Evolutionary conservation across 306 rosid species (phyloP), one percentile per base, ranked within the genome.

Genomic region (Mucuna pruriens): DNA sequence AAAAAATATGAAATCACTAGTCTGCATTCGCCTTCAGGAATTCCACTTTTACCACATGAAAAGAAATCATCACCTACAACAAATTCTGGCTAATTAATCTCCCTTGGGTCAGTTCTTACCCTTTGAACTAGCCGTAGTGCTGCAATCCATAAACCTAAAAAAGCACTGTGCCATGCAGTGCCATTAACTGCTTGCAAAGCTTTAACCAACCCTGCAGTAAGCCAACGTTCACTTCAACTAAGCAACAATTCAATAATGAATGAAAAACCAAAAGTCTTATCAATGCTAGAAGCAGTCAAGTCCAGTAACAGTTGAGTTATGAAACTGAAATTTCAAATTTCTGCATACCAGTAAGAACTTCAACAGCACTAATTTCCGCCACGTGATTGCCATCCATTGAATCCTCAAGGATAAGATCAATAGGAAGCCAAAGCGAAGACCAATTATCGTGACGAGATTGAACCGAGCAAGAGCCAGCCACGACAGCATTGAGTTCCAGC

Each of bases 371-470:
- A 34, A 86, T 85, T 70, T 97, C 90, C 7, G 89, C 89, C 8
- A 93, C 97, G 78, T 93, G 92, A 86, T 93, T 90, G 19, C 94
- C 93, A 85, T 91, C 94, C 98, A 93, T 90, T 80, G 97, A 97
- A 89, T 95, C 99, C 91, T 95, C 99, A 15, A 95, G 86, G 61
- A 89, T 87, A 40, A 95, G 92, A 84, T 95, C 99, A 74, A 95
- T 96, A 23, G 98, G 99, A 90, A 95, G 90, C 98, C 99, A 95
- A 75, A 91, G 86, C 71, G 89, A 92, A 44, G 97, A 87, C 80
- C 74, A 83, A 78, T 82, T 85, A 61, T 88, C 88, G 55, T 92
- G 89, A 9, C 84, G 91, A 84, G 84, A 89, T 75, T 83, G 97
- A 81, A 88, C 85, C 19, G 91, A 83, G 54, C 91, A 80, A 80